A percentile compares a stretch with the other conserved stretches of the same genome.
Evolutionary conservation across 495 filamentous ascomycete species (phyloP).

Genomic region (Bathelium albidoporum): DNA sequence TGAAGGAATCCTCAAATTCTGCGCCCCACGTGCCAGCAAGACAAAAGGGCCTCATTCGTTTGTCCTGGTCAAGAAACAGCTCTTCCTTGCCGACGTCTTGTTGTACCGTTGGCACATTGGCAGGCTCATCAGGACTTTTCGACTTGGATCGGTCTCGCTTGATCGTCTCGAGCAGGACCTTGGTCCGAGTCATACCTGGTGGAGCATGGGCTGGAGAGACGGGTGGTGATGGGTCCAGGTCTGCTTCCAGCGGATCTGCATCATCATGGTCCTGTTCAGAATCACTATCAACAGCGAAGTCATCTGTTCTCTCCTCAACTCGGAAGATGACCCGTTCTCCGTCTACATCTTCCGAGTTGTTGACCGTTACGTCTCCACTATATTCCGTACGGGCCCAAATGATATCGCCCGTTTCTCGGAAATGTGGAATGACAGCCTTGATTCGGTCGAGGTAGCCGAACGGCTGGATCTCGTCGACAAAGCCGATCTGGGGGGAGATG

Average conservation of each 20-base stretch:
- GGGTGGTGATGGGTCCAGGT: background rate
- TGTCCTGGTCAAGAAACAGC: slow-evolving; percentile 45
- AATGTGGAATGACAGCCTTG: slow-evolving; percentile 54
- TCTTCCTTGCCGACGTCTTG: slow-evolving; percentile 37
- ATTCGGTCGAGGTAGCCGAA: slow-evolving; percentile 62
- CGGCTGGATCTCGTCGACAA: slow-evolving; percentile 51
- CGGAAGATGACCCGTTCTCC: slow-evolving; percentile 33
- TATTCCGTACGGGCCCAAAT: slow-evolving; percentile 81
- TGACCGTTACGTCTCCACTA: slow-evolving; percentile 46
- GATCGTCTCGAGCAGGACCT: background rate
- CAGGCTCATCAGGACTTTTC: background rate
- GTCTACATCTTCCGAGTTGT: slow-evolving; percentile 34
- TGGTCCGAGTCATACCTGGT: background rate
- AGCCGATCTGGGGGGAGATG: slow-evolving; percentile 38
- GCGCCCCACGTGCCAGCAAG: slow-evolving; percentile 53
- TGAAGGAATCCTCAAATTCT: slow-evolving; percentile 53
- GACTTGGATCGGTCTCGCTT: background rate
- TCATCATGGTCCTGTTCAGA: slow-evolving; percentile 1
- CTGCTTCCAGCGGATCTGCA: background rate
- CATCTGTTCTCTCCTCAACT: slow-evolving; percentile 16
- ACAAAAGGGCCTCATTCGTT: slow-evolving; percentile 41
- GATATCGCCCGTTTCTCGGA: slow-evolving; percentile 69
- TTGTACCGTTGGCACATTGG: background rate
- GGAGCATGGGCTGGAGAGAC: background rate
- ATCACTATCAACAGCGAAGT: background rate